phyloP scores from a whole-genome alignment of 345 rosid genomes.

The Noccaea bulbosa region DNA sequence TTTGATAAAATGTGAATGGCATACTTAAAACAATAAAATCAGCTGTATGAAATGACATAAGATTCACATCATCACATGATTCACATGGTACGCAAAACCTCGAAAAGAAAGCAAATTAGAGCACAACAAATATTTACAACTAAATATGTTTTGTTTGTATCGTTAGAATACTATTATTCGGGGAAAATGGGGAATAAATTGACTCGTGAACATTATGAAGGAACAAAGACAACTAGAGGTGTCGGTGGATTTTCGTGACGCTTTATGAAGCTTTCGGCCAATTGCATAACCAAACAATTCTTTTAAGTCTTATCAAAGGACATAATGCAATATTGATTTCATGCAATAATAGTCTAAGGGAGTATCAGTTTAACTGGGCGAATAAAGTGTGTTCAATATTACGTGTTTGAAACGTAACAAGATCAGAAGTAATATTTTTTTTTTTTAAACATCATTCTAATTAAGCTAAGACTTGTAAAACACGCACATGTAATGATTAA shows the following conservation, averaged over 20 bases:
- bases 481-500: constrained; percentile 23
- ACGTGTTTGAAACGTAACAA: constrained; percentile 29
- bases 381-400: background rate
- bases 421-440: background rate
- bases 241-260: constrained; percentile 30
- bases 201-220: constrained; percentile 33
- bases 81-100: background rate
- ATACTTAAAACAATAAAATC: background rate
- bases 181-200: constrained; percentile 1
- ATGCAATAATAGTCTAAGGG: background rate
- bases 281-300: constrained; percentile 16
- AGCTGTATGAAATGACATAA: background rate
- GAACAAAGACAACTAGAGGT: constrained; percentile 28
- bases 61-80: constrained; percentile 1
- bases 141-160: background rate
- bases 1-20: too few species aligned
- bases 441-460: background rate
- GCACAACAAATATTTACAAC: background rate
- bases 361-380: constrained; percentile 8
- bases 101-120: background rate
- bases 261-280: constrained; percentile 39
- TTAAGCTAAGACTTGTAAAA: constrained; percentile 26
- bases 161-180: background rate
- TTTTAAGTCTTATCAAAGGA: constrained; percentile 21
- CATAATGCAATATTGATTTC: background rate